Evolutionary conservation across 768 basidiomycete species (phyloP).

Genomic region (Auriscalpium vulgare): DNA sequence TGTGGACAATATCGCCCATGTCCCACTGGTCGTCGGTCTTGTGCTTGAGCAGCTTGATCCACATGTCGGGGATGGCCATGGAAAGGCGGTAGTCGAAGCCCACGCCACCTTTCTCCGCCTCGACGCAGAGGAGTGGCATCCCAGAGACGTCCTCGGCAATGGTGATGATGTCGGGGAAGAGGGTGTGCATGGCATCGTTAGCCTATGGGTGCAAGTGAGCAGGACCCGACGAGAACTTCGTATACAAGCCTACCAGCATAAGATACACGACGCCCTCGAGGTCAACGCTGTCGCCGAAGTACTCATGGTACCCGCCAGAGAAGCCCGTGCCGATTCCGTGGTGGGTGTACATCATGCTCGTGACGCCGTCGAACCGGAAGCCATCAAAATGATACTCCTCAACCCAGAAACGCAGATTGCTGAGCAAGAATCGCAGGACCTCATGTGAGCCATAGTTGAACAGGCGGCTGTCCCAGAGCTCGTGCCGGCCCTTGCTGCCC

Average conservation of each 20-base stretch:
- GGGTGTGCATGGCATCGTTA: conserved; percentile 78
- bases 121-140: conserved; percentile 89
- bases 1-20: conserved; percentile 78
- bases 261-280: conserved; percentile 89
- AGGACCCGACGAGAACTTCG: not conserved
- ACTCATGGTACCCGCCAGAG: conserved; percentile 97
- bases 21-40: conserved; percentile 83
- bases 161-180: conserved; percentile 77
- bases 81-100: conserved; percentile 98
- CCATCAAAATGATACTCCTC: conserved; percentile 96
- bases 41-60: conserved; percentile 98
- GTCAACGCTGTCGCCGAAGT: conserved; percentile 83
- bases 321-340: conserved; percentile 98
- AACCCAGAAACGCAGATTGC: conserved; percentile 92
- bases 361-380: conserved; percentile 98
- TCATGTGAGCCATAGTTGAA: conserved; percentile 97
- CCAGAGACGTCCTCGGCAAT: conserved; percentile 99
- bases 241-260: conserved; percentile 74
- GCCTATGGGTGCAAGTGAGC: conserved; percentile 46
- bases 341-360: conserved; percentile 98
- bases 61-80: conserved; percentile 99
- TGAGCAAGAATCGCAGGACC: conserved; percentile 89
- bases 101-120: conserved; percentile 76
- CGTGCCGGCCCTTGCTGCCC: conserved; percentile 83
- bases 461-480: conserved; percentile 95